Evolutionary conservation across 2,329 filamentous ascomycete species (phyloP), one percentile per base, ranked within the genome.

Genomic region (Penicillium palitans): DNA sequence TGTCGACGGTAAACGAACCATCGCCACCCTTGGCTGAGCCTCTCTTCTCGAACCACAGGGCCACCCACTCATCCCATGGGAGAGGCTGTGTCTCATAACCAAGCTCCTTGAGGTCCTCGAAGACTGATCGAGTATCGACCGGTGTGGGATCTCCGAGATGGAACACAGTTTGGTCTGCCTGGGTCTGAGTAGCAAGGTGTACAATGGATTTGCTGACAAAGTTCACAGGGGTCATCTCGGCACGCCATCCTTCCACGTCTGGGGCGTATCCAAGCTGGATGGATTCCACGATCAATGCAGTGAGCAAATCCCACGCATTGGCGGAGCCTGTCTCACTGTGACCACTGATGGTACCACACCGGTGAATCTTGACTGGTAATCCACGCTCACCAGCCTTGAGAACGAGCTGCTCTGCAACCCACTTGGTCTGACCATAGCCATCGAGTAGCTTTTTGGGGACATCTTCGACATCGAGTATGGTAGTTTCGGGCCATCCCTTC

Each of bases 171-270:
- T 90, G 87, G 10, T 86, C 80, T 1, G 81, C 79, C 37, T 87
- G 80, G 0, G 78, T 82, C 58, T 90, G 82, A 64, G 88, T 86
- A 41, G 87, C 83, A 21, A 93, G 81, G 19, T 88, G 85, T 25
- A 90, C 78, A 63, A 93, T 90, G 4, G 89, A 86, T 62, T 86
- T 86, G 75, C 87, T 90, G 58, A 92, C 89, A 67, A 90, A 92
- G 73, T 93, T 90, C 15, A 91, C 90, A 0, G 90, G 90, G 0
- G 90, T 92, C 90, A 93, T 93, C 76, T 93, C 90, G 1, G 89
- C 84, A 50, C 87, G 84, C 90, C 90, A 93, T 42, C 86, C 86
- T 50, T 88, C 81, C 4, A 92, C 86, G 53, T 90, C 82, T 0
- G 90, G 90, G 1, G 84, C 84, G 64, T 84, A 83, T 6, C 89